Conservation (phyloP, 163 green algal genomes). For the Chlamydomonas reinhardtii region DNA sequence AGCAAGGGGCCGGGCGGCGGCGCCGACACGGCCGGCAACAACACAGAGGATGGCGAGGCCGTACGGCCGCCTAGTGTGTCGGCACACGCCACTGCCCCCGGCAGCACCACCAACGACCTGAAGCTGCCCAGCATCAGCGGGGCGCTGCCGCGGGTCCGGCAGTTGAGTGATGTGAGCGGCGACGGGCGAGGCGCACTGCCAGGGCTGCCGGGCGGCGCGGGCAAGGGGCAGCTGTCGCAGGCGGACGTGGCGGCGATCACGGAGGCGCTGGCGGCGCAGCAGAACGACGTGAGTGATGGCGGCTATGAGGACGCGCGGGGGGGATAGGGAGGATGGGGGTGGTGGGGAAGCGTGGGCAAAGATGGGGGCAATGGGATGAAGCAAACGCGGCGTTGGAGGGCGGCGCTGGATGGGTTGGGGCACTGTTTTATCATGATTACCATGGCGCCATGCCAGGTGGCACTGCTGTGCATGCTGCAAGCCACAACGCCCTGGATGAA, state of each 20-base stretch:
- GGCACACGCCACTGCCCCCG: neutral
- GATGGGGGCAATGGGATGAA: too few relatives aligned
- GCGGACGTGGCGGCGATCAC: slow-evolving; percentile 29
- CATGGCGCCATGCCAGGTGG: too few relatives aligned
- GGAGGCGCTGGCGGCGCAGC: slow-evolving; percentile 18
- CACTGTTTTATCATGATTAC: too few relatives aligned
- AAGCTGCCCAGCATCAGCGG: slow-evolving; percentile 17
- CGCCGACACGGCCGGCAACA: neutral
- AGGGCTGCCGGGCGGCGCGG: neutral
- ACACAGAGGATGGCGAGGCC: neutral
- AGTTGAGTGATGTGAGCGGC: neutral
- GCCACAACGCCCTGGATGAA: too few relatives aligned
- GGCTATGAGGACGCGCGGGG: neutral
- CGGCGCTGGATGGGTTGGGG: too few relatives aligned
- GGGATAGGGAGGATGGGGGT: neutral
- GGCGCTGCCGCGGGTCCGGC: too few relatives aligned
- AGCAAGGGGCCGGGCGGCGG: neutral
- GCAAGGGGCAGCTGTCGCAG: neutral
- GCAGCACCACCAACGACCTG: neutral
- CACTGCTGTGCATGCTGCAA: too few relatives aligned
- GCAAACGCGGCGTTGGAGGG: too few relatives aligned
- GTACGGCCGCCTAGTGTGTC: too few relatives aligned
- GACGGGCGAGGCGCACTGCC: neutral
- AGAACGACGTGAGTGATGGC: neutral
- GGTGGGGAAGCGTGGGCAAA: too few relatives aligned